These are phyloP conservation scores for Ananas comosus DNA, from an alignment of 176 grass and related monocot genomes.

Conservation along the genomic window DNA sequence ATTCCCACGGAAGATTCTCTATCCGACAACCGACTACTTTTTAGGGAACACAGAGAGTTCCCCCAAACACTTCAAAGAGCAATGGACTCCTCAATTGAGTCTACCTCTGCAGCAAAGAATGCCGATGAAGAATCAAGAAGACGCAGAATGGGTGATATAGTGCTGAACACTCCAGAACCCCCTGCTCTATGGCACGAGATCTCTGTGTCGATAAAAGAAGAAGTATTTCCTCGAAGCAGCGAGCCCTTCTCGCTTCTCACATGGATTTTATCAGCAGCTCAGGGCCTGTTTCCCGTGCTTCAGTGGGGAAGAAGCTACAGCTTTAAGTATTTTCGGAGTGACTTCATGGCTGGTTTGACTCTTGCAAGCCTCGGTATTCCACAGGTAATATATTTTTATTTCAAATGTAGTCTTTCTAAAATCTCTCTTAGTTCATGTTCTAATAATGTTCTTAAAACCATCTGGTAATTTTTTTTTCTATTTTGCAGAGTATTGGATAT, in stretches of 20 bases:
- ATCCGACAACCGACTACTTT: too few species aligned
- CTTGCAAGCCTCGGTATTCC: conserved; percentile 95
- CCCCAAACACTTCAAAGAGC: conserved; percentile 21
- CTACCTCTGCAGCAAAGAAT: background rate
- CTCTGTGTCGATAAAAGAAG: conserved; percentile 19
- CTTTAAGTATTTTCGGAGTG: conserved; percentile 64
- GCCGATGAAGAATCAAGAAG: background rate
- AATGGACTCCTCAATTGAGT: background rate
- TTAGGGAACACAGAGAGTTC: conserved; percentile 5
- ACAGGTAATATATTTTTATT: conserved; percentile 31
- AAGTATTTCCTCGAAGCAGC: conserved; percentile 1
- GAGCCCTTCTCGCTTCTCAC: conserved; percentile 1
- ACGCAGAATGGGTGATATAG: conserved; percentile 12
- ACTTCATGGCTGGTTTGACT: conserved; percentile 80
- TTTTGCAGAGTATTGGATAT: conserved; percentile 91
- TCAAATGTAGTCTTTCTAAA: too few species aligned
- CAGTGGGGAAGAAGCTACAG: conserved; percentile 72
- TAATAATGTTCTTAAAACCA: background rate
- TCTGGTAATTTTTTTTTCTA: background rate
- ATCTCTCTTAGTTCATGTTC: too few species aligned
- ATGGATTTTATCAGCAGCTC: conserved; percentile 32
- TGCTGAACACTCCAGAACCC: conserved; percentile 31
- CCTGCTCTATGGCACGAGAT: conserved; percentile 36
- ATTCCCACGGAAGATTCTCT: too few species aligned
- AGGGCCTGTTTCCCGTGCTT: conserved; percentile 71